These are phyloP conservation scores for Pisolithus orientalis DNA, from an alignment of 768 basidiomycete genomes.

Conservation along the genomic window DNA sequence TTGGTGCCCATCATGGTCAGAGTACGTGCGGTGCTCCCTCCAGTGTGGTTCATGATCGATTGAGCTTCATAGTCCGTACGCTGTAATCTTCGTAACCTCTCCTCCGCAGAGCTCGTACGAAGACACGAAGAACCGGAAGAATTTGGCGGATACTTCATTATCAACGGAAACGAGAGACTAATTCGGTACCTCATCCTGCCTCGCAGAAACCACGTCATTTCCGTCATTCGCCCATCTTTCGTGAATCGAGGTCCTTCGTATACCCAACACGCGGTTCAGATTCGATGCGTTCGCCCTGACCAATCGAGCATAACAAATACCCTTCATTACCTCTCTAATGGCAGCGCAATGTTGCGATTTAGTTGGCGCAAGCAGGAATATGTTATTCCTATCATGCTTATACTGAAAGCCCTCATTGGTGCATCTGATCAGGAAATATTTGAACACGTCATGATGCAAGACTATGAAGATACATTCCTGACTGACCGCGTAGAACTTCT, in stretches of 20 bases:
- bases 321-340: constrained; percentile 95
- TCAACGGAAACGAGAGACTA: constrained; percentile 98
- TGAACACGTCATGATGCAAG: constrained; percentile 93
- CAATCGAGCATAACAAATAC: constrained; percentile 92
- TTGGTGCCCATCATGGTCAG: constrained; percentile 95
- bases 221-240: constrained; percentile 88
- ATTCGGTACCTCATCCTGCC: constrained; percentile 97
- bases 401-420: constrained; percentile 87
- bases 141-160: constrained; percentile 97
- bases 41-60: neutral
- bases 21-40: constrained; percentile 42
- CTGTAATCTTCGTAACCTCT: constrained; percentile 84
- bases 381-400: constrained; percentile 93
- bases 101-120: constrained; percentile 79
- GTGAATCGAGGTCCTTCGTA: constrained; percentile 91
- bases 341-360: constrained; percentile 94
- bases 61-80: constrained; percentile 61
- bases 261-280: constrained; percentile 90
- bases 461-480: constrained; percentile 94
- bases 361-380: constrained; percentile 98
- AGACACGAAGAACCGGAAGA: constrained; percentile 97
- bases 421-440: constrained; percentile 96
- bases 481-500: constrained; percentile 95
- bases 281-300: constrained; percentile 90
- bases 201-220: constrained; percentile 91